Conservation (phyloP, 1,284 basidiomycete genomes). For the Naganishia albida region DNA sequence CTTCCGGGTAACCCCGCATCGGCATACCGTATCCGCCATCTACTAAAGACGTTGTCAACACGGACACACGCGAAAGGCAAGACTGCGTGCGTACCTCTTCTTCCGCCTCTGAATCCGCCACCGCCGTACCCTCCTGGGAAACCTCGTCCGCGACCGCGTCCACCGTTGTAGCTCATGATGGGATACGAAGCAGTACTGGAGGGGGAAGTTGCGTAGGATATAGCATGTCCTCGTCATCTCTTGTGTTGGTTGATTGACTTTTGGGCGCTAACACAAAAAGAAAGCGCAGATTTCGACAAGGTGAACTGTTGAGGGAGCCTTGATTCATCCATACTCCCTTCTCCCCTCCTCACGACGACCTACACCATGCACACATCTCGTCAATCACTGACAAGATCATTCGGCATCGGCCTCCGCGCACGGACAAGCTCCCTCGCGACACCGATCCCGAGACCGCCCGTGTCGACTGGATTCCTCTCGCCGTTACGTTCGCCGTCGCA, state of each 20-base stretch:
- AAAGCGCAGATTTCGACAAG: slow-evolving; percentile 1
- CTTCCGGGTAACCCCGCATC: slow-evolving; percentile 44
- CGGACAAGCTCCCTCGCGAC: slow-evolving; percentile 12
- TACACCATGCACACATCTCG: neutral
- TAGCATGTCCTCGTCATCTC: slow-evolving; percentile 15
- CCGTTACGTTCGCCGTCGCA: too few relatives aligned
- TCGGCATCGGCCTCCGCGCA: slow-evolving; percentile 18
- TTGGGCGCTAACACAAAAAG: slow-evolving; percentile 5
- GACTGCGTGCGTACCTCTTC: slow-evolving; percentile 9
- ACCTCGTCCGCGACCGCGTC: slow-evolving; percentile 11
- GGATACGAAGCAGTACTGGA: too few relatives aligned
- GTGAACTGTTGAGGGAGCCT: too few relatives aligned
- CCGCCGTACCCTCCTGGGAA: slow-evolving; percentile 37
- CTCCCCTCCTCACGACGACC: too few relatives aligned
- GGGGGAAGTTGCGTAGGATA: too few relatives aligned
- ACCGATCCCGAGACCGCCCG: too few relatives aligned
- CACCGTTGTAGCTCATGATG: slow-evolving; percentile 7
- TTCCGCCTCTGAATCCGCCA: slow-evolving; percentile 35
- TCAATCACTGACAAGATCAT: slow-evolving; percentile 19
- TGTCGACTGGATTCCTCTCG: too few relatives aligned
- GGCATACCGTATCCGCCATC: slow-evolving; percentile 45
- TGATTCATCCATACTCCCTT: too few relatives aligned
- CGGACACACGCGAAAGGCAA: neutral
- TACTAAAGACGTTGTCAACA: slow-evolving; percentile 27
- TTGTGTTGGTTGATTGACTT: neutral